Evolutionary conservation across 805 yeast genomes (phyloP).

Genomic region (Sugiyamaella qingdaonensis): DNA sequence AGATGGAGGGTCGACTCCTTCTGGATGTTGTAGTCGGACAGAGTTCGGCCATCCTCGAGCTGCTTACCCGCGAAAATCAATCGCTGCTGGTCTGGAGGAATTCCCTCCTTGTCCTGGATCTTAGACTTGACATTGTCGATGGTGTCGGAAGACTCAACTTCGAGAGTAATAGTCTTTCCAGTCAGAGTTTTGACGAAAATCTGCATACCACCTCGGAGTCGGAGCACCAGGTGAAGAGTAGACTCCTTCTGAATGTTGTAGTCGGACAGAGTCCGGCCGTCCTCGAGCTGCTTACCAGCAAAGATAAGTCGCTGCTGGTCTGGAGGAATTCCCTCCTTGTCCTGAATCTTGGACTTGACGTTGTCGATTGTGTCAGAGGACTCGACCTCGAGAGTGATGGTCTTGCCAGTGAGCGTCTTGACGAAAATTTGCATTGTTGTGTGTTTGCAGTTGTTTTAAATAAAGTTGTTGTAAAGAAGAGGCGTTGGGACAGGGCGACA

Average conservation of each 20-base stretch:
- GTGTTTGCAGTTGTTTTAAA: no score
- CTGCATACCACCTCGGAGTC: conserved; percentile 93
- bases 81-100: conserved; percentile 96
- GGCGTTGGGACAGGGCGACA: not conserved
- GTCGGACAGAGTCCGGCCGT: conserved; percentile 89
- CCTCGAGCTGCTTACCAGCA: conserved; percentile 97
- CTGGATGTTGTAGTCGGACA: conserved; percentile 92
- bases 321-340: conserved; percentile 95
- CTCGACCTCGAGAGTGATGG: conserved; percentile 85
- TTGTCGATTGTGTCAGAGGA: conserved; percentile 94
- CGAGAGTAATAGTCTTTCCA: conserved; percentile 85
- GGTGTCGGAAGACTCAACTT: conserved; percentile 92
- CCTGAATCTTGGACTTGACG: conserved; percentile 91
- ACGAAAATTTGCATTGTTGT: conserved; percentile 77
- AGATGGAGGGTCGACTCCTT: conserved; percentile 86
- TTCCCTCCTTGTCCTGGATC: conserved; percentile 95
- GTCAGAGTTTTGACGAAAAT: conserved; percentile 87
- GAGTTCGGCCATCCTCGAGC: conserved; percentile 91
- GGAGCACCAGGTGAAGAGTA: conserved; percentile 74
- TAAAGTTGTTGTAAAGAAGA: not conserved
- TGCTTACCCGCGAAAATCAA: conserved; percentile 95
- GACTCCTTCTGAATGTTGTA: conserved; percentile 96
- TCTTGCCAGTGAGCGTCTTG: conserved; percentile 86
- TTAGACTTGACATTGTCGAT: conserved; percentile 92
- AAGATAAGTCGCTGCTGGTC: conserved; percentile 93